Evolutionary conservation across 1,284 basidiomycete genomes (phyloP).

Genomic region (Exsudoporus floridanus): DNA sequence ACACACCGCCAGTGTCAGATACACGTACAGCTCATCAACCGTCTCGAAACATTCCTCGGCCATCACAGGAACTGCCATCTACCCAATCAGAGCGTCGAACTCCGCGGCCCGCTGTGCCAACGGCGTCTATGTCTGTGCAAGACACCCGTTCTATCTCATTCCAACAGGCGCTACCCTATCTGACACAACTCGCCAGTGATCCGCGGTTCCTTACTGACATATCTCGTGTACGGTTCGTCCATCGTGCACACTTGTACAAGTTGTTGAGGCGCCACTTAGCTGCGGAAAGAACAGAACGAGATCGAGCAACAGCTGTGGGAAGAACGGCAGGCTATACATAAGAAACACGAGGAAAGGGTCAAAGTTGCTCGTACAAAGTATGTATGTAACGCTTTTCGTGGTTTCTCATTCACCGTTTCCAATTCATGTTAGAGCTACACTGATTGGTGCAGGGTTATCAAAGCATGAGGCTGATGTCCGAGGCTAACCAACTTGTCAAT

Average conservation of each 20-base stretch:
- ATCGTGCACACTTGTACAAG: background rate
- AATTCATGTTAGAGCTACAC: conserved; percentile 40
- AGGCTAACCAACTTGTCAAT: conserved; percentile 15
- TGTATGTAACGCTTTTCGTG: conserved; percentile 22
- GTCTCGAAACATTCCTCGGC: conserved; percentile 7
- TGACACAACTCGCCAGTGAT: conserved; percentile 55
- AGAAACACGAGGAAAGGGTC: conserved; percentile 67
- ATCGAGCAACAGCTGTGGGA: conserved; percentile 65
- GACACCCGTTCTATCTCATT: conserved; percentile 55
- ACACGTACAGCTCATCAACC: conserved; percentile 6
- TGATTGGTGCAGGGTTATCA: conserved; percentile 63
- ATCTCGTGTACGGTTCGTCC: conserved; percentile 43
- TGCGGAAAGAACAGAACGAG: conserved; percentile 65
- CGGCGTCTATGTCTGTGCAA: conserved; percentile 17
- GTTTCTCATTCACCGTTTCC: conserved; percentile 6
- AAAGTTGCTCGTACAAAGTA: conserved; percentile 65
- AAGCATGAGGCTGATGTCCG: conserved; percentile 69
- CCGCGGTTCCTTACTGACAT: conserved; percentile 47
- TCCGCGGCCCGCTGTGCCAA: conserved; percentile 11
- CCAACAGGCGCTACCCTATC: conserved; percentile 60
- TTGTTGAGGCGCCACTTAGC: conserved; percentile 24
- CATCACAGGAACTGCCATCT: conserved; percentile 15
- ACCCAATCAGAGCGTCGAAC: conserved; percentile 7
- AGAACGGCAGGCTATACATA: conserved; percentile 58
- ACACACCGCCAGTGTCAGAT: conserved; percentile 13